Base-by-base conservation (phyloP, 2,329 filamentous ascomycete species). In the Fusarium continuum region DNA sequence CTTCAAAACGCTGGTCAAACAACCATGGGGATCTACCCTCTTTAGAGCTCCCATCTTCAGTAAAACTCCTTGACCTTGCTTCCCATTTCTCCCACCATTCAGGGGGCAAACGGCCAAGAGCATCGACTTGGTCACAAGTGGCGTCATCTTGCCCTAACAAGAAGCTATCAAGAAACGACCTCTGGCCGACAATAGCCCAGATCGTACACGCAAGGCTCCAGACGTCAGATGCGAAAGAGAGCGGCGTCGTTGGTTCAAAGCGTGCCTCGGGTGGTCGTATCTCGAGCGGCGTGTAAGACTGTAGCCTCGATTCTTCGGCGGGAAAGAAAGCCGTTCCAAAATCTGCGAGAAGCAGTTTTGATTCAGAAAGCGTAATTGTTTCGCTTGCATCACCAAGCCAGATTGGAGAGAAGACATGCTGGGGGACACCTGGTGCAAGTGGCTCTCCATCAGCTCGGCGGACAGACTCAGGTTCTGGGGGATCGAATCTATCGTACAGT, bases 171-270 rank as follows among this genome's bases (percentile, higher is more conserved):
- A 68, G 46, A 14, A 67, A 45, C 2, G 54, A 41, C 16, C 45
- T 50, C 20, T 55, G 54, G 6, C 62, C 73, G 8, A 80, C 56
- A 17, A 79, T 71, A 13, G 55, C 50, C 72, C 72, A 79, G 36
- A 79, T 75, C 0, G 71, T 52, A 49, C 70, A 76, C 0, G 68
- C 74, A 10, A 80, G 73, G 8, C 70, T 75, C 78, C 77, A 80
- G n/a, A 79, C 76, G 34, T 79, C 77, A 1, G 75, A 73, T 19
- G 72, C 17, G 32, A 71, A 76, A 2, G 73, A 73, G 5, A 78
- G 65, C 11, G 75, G 70, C 10, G 51, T 68, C 9, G 54, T 61
- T 17, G 73, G 70, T 29, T 77, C 72, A 55, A 79, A 79, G 3
- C 65, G 59, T 26, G 57, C 66, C 53, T 78, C 76, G 0, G 75